phyloP scores from a whole-genome alignment of 1,284 basidiomycete genomes.

The Cutaneotrichosporon daszewskae region DNA sequence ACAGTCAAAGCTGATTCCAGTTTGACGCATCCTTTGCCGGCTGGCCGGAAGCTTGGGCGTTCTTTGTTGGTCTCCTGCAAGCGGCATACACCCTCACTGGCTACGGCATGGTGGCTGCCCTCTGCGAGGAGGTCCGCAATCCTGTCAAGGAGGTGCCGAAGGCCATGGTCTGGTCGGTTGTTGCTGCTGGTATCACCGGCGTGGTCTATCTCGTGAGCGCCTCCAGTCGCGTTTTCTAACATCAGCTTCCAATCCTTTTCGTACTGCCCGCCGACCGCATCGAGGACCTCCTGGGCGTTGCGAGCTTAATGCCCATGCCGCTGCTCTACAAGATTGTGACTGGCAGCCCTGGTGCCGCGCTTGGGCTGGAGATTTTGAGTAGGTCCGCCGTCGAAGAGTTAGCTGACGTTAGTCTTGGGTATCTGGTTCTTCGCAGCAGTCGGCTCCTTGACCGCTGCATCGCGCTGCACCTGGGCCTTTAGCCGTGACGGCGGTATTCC shows the following conservation, averaged over 20 bases:
- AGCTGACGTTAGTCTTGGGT: constrained; percentile 40
- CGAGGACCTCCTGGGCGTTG: constrained; percentile 40
- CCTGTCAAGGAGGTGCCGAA: constrained; percentile 44
- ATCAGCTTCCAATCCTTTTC: constrained; percentile 49
- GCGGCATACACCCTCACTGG: constrained; percentile 44
- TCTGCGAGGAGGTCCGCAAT: constrained; percentile 49
- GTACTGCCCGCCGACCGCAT: constrained; percentile 41
- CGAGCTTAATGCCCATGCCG: constrained; percentile 49
- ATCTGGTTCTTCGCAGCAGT: constrained; percentile 50
- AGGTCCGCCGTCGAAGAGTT: constrained; percentile 2
- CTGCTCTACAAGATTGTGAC: constrained; percentile 49
- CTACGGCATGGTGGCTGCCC: constrained; percentile 47
- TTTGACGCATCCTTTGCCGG: constrained; percentile 16
- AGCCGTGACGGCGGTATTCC: constrained; percentile 50
- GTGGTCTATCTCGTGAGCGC: constrained; percentile 38
- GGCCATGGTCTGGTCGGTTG: constrained; percentile 48
- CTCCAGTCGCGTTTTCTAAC: neutral
- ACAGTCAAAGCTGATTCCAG: constrained; percentile 1
- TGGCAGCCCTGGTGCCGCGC: constrained; percentile 46
- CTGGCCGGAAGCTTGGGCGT: constrained; percentile 16
- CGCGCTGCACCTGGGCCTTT: constrained; percentile 31
- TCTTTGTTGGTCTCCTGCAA: constrained; percentile 26
- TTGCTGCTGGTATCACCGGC: constrained; percentile 49
- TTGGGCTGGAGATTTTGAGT: constrained; percentile 50
- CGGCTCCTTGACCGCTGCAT: constrained; percentile 45